A percentile compares a stretch with the other conserved stretches of the same genome.
These are phyloP conservation scores for Helotiales sp. DNA, from an alignment of 2,329 filamentous ascomycete genomes.

Conservation along the genomic window DNA sequence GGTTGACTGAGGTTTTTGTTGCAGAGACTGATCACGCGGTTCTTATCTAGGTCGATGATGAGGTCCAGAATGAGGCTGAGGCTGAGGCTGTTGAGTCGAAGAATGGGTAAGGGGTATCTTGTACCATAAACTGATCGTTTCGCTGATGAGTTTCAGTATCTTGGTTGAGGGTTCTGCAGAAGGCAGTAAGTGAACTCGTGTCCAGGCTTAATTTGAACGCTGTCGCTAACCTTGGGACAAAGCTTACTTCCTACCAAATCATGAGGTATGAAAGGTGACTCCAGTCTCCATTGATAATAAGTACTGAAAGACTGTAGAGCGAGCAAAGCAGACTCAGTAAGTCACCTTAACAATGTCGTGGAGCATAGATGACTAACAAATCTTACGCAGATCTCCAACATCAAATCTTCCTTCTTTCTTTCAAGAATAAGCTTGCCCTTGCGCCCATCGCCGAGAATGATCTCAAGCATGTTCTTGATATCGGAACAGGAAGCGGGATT, in stretches of 20 bases:
- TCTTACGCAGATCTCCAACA: conserved; percentile 35
- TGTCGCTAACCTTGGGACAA: neutral
- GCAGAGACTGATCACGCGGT: neutral
- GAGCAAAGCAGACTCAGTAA: conserved; percentile 7
- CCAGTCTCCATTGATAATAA: neutral
- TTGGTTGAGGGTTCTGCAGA: neutral
- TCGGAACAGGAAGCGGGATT: conserved; percentile 48
- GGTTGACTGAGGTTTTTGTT: neutral
- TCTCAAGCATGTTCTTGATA: conserved; percentile 43
- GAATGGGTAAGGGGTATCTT: neutral
- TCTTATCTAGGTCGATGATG: neutral
- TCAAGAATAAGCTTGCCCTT: conserved; percentile 21
- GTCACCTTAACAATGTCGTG: neutral
- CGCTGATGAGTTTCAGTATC: neutral
- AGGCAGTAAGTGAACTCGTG: neutral
- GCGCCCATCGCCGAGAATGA: conserved; percentile 30
- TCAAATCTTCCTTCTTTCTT: conserved; percentile 36
- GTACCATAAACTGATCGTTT: neutral
- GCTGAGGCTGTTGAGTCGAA: neutral
- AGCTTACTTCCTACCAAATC: neutral
- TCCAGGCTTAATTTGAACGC: neutral
- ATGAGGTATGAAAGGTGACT: neutral
- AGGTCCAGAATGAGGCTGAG: neutral
- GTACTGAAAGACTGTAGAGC: neutral
- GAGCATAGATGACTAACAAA: neutral